A percentile compares a stretch with the other conserved stretches of the same genome.
Evolutionary conservation across 805 yeast genomes (phyloP).

Genomic region (Sungouiozyma intestinalis): DNA sequence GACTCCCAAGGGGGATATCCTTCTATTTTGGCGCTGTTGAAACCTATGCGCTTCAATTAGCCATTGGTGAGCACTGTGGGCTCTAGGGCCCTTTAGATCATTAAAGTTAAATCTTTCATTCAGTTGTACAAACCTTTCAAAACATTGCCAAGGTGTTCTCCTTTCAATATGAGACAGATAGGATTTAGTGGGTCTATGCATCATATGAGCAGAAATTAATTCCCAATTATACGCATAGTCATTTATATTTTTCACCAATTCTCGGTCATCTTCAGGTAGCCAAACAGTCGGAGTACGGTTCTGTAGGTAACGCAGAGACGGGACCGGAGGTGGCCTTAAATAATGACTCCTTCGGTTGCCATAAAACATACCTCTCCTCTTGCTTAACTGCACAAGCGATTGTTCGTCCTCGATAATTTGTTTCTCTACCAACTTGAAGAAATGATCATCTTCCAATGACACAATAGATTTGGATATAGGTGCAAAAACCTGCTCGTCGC

Average conservation of each 20-base stretch:
- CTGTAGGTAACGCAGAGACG: constrained; percentile 69
- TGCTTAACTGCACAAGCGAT: constrained; percentile 26
- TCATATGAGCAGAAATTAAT: constrained; percentile 71
- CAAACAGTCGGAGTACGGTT: constrained; percentile 87
- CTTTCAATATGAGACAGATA: constrained; percentile 85
- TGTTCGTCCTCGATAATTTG: constrained; percentile 36
- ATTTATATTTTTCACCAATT: constrained; percentile 67
- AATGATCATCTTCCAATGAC: constrained; percentile 54
- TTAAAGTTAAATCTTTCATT: constrained; percentile 78
- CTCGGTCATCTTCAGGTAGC: constrained; percentile 89
- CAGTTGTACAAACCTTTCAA: constrained; percentile 88
- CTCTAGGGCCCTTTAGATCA: constrained; percentile 81
- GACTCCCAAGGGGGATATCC: constrained; percentile 90
- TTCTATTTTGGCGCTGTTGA: constrained; percentile 76
- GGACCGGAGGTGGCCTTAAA: constrained; percentile 86
- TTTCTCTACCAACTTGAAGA: constrained; percentile 46
- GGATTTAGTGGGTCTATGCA: constrained; percentile 52
- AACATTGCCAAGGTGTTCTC: constrained; percentile 98
- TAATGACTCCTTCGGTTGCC: constrained; percentile 46
- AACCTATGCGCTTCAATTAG: constrained; percentile 82
- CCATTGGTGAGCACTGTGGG: constrained; percentile 83
- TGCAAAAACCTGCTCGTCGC: constrained; percentile 28
- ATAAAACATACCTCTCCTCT: constrained; percentile 35
- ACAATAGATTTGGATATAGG: constrained; percentile 59
- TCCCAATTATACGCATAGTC: constrained; percentile 92